Percentiles rank a stretch among this genome's conserved stretches.
phyloP scores from a whole-genome alignment of 352 stramenopile genomes.

The Lagenidium sp. region DNA sequence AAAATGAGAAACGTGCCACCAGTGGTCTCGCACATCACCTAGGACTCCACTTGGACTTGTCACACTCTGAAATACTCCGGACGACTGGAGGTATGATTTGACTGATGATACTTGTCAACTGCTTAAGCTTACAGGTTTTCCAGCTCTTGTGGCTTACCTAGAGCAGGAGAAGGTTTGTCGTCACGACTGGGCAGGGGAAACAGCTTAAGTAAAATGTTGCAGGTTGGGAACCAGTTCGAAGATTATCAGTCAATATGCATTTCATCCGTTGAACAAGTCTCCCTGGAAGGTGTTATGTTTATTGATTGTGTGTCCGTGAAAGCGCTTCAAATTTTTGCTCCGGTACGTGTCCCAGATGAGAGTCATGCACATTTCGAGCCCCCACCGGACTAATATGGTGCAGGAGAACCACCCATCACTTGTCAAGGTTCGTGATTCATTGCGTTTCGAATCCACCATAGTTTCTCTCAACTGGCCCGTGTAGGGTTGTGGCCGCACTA shows the following conservation, averaged over 20 bases:
- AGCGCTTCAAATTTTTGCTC: conserved; percentile 79
- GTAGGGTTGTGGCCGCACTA: conserved; percentile 57
- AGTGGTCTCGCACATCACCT: no score
- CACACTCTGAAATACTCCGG: no score
- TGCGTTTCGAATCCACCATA: not conserved
- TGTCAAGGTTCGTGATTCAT: conserved; percentile 37
- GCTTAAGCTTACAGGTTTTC: no score
- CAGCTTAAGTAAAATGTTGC: no score
- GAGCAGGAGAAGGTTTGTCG: conserved; percentile 48
- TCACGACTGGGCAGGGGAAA: no score
- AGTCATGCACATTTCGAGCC: no score
- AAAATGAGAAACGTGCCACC: no score
- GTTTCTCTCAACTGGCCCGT: not conserved
- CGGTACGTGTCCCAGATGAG: conserved; percentile 20
- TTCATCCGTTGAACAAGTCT: conserved; percentile 47
- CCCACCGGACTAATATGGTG: no score
- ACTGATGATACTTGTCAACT: no score
- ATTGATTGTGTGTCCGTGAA: conserved; percentile 61
- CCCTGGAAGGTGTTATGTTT: conserved; percentile 73
- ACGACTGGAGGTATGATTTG: no score
- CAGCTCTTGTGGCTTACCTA: conserved; percentile 68
- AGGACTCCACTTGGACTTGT: no score
- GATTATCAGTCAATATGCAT: conserved; percentile 39
- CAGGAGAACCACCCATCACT: conserved; percentile 78
- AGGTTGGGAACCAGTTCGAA: conserved; percentile 83